Base-by-base conservation (phyloP, 306 rosid species). In the Pueraria montana region DNA sequence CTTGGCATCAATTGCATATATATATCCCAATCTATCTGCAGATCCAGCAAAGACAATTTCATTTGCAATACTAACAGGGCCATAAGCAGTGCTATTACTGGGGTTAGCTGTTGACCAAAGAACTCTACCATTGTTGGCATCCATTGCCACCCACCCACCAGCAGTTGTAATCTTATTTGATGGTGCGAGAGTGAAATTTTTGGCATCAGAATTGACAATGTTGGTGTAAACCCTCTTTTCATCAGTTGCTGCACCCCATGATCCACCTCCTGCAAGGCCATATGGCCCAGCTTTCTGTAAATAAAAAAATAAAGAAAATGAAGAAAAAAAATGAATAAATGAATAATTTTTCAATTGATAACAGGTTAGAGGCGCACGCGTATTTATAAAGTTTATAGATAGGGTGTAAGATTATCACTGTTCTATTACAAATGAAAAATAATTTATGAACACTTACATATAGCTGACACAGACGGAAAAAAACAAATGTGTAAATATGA, bases 81-180 rank as follows among this genome's bases (percentile, higher is more conserved):
- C 94, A 1, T 42, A 49, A 13, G 92, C 83, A 0, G 81, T 76
- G 6, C 83, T 87, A 1, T 87, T 71, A 3, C 72, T 82, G 1
- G 87, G 90, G 21, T 90, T 89, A 14, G 90, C 90, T 0, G 76
- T 88, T 40, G 82, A 80, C 95, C 94, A 93, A 9, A 93, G 8
- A 21, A 91, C 61, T 30, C 75, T 77, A 11, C 95, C 92, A 12
- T 36, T 86, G 10, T 43, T 40, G 2, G 90, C 79, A 32, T 93
- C 87, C 91, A 91, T 84, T 11, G 91, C 95, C 27, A 93, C 94
- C 97, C 97, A 93, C 21, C 91, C 97, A 40, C 95, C 65, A 26
- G 85, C 70, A 23, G 78, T 84, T 18, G 93, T 88, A 46, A 13
- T 89, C 49, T 40, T 64, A 56, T 73, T 61, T 14, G 92, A 82